phyloP scores from a whole-genome alignment of 2,329 filamentous ascomycete genomes.

The Penicillium olsonii region DNA sequence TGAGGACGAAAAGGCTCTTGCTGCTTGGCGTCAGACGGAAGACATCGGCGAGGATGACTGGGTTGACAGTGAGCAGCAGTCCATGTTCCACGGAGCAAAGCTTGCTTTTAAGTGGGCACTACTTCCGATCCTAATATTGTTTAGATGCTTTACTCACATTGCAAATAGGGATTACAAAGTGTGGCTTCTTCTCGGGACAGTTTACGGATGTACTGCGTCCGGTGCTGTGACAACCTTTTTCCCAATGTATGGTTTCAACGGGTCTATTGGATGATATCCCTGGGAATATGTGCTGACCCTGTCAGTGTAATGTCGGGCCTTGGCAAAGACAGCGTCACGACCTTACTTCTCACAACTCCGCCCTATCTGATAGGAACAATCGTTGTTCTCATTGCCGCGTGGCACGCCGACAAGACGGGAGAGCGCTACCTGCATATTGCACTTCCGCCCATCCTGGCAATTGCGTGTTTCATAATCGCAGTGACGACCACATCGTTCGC shows the following conservation, averaged over 20 bases:
- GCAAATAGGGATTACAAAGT: conserved; percentile 12
- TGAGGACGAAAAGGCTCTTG: not conserved
- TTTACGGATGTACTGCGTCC: conserved; percentile 18
- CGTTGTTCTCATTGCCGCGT: conserved; percentile 13
- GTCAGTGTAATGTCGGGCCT: conserved; percentile 18
- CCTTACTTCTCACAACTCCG: conserved; percentile 14
- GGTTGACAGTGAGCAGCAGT: conserved; percentile 16
- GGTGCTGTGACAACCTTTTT: conserved; percentile 21
- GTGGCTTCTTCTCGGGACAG: conserved; percentile 18
- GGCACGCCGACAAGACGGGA: conserved; percentile 14
- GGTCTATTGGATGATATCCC: not conserved
- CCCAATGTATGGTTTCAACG: conserved; percentile 8
- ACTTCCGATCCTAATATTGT: not conserved
- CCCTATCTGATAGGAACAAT: conserved; percentile 16
- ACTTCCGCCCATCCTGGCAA: conserved; percentile 11
- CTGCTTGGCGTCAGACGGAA: not conserved
- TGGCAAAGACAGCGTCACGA: conserved; percentile 9
- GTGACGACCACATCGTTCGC: conserved; percentile 12
- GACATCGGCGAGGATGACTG: conserved; percentile 13
- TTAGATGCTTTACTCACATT: conserved; percentile 1
- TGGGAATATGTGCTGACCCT: no score
- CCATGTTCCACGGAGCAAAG: conserved; percentile 17
- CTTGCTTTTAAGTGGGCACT: conserved; percentile 14
- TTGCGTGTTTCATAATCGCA: conserved; percentile 12
- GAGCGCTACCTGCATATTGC: conserved; percentile 15